These are phyloP conservation scores for Saccharum hybrid DNA, from an alignment of 202 grass and related monocot genomes.

Conservation along the genomic window DNA sequence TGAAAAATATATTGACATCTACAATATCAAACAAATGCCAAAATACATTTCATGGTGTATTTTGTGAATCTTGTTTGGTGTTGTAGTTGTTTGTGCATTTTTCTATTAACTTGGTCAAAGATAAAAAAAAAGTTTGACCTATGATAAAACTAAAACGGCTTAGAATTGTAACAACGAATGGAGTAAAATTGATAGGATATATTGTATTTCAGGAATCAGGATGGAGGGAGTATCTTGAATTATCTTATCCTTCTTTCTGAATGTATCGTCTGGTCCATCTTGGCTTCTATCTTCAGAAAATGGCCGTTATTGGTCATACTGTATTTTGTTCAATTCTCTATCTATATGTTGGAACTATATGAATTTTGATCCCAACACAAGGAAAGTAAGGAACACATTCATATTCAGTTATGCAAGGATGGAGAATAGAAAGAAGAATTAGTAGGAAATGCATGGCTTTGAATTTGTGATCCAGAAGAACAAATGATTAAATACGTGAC, in stretches of 20 bases:
- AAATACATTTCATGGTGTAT: too few relatives aligned
- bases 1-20: too few relatives aligned
- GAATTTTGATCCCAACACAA: neutral
- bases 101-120: neutral
- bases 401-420: slow-evolving; percentile 72
- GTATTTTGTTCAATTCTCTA: neutral
- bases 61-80: too few relatives aligned
- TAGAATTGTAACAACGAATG: neutral
- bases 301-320: slow-evolving; percentile 68
- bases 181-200: neutral
- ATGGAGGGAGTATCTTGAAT: neutral
- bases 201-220: neutral
- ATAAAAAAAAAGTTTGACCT: neutral
- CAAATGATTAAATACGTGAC: slow-evolving; percentile 42
- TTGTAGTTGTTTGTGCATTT: too few relatives aligned
- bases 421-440: slow-evolving; percentile 59
- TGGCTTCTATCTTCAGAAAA: slow-evolving; percentile 60
- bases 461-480: slow-evolving; percentile 54
- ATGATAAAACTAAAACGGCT: neutral
- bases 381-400: neutral
- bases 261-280: neutral
- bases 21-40: too few relatives aligned
- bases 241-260: slow-evolving; percentile 3
- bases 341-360: neutral
- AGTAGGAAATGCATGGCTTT: slow-evolving; percentile 57